Conservation (phyloP, 2,329 filamentous ascomycete species). For the Fusarium sp. region DNA sequence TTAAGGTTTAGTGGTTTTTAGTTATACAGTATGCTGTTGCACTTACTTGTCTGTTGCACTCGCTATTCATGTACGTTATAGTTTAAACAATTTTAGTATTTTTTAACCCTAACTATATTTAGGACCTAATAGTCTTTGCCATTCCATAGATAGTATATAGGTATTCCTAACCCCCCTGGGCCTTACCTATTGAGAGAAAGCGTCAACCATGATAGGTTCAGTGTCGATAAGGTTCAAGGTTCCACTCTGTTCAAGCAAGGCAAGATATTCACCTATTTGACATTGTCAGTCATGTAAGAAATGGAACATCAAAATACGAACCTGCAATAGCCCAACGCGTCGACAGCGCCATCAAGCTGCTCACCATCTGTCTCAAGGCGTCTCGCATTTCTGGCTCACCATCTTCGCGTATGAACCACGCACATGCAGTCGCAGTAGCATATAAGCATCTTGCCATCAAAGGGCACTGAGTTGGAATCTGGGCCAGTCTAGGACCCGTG, state of each 20-base stretch:
- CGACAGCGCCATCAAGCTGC: background rate
- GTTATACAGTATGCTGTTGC: no score
- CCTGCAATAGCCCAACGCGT: conserved; percentile 5
- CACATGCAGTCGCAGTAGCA: conserved; percentile 30
- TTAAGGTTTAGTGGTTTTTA: no score
- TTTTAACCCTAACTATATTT: no score
- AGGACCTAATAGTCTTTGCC: no score
- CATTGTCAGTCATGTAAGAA: background rate
- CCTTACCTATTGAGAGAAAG: background rate
- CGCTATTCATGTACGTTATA: no score
- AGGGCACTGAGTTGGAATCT: background rate
- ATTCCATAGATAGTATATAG: no score
- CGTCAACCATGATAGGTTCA: background rate
- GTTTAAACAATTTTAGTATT: no score
- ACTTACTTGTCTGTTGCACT: no score
- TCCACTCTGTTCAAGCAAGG: conserved; percentile 2
- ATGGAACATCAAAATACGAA: background rate
- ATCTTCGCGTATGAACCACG: conserved; percentile 37
- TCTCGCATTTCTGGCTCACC: conserved; percentile 14
- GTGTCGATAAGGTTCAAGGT: background rate
- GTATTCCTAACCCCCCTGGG: background rate
- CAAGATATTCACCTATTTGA: conserved; percentile 4
- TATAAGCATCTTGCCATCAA: conserved; percentile 25
- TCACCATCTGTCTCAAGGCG: conserved; percentile 14
- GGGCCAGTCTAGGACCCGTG: conserved; percentile 4